A percentile compares a stretch with the other conserved stretches of the same genome.
These are phyloP conservation scores for Pueraria montana DNA, from an alignment of 306 rosid species.

Conservation along the genomic window DNA sequence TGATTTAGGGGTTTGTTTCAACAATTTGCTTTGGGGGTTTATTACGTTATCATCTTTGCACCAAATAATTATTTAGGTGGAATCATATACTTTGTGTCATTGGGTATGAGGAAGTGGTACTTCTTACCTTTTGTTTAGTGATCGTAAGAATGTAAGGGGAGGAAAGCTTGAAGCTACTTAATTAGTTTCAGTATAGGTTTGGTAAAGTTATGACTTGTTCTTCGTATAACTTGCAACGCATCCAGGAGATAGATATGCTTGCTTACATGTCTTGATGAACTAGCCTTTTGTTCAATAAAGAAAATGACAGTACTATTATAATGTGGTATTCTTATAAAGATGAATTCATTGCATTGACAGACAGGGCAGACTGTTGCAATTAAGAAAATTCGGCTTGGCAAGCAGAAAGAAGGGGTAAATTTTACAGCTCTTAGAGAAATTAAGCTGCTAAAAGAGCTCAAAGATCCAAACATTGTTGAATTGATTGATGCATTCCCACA, in stretches of 20 bases:
- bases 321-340: conserved; percentile 11
- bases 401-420: conserved; percentile 96
- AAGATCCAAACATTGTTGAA: conserved; percentile 80
- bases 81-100: conserved; percentile 10
- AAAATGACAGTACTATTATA: background rate
- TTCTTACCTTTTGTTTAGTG: background rate
- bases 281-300: conserved; percentile 25
- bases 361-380: conserved; percentile 94
- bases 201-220: conserved; percentile 21
- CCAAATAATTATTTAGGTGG: background rate
- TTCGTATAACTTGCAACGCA: background rate
- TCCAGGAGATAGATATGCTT: conserved; percentile 3
- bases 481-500: conserved; percentile 88
- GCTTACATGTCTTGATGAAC: conserved; percentile 10
- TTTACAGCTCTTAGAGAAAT: conserved; percentile 91
- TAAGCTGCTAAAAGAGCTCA: conserved; percentile 86
- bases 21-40: conserved; percentile 20
- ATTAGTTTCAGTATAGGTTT: conserved; percentile 20
- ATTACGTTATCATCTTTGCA: conserved; percentile 13
- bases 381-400: conserved; percentile 95
- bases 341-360: conserved; percentile 63
- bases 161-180: conserved; percentile 8
- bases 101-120: conserved; percentile 22
- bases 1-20: conserved; percentile 24
- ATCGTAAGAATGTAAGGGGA: background rate